Evolutionary conservation across 1,139 yeast genomes (phyloP).

Genomic region (Torulaspora pretoriensis): DNA sequence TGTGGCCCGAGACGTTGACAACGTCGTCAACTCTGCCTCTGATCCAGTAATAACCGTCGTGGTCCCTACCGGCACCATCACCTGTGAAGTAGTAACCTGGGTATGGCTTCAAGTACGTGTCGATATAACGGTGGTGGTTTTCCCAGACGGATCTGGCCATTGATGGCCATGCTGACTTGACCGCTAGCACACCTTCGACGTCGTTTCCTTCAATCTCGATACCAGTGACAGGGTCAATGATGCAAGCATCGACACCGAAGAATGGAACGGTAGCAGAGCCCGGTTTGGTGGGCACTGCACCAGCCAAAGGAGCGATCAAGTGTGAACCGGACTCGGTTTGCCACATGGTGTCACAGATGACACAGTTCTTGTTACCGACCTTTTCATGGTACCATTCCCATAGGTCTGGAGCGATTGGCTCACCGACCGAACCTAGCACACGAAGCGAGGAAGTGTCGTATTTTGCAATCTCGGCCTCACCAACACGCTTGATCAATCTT

Average conservation of each 20-base stretch:
- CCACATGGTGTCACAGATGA: conserved; percentile 95
- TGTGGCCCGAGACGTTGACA: conserved; percentile 95
- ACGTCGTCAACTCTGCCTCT: conserved; percentile 99
- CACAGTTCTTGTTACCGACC: conserved; percentile 84
- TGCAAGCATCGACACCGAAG: conserved; percentile 86
- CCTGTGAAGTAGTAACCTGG: conserved; percentile 98
- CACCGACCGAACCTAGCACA: conserved; percentile 97
- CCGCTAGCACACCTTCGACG: conserved; percentile 93
- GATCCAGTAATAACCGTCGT: conserved; percentile 97
- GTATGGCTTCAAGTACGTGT: conserved; percentile 91
- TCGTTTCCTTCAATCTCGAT: conserved; percentile 80
- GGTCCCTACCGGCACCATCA: conserved; percentile 97
- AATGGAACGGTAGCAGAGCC: conserved; percentile 96
- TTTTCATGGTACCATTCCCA: conserved; percentile 98
- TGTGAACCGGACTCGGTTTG: conserved; percentile 98
- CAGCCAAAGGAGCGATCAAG: conserved; percentile 92
- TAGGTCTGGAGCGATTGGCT: conserved; percentile 95
- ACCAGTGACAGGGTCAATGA: conserved; percentile 91
- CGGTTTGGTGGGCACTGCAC: conserved; percentile 92
- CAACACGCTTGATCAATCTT: conserved; percentile 91
- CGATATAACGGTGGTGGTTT: conserved; percentile 85
- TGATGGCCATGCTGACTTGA: conserved; percentile 91
- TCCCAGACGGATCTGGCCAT: conserved; percentile 96
- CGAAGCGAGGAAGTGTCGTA: conserved; percentile 88
- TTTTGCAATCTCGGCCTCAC: conserved; percentile 76